These are phyloP conservation scores for Bipolaris gigantea DNA, from an alignment of 2,329 filamentous ascomycete species.

Conservation along the genomic window DNA sequence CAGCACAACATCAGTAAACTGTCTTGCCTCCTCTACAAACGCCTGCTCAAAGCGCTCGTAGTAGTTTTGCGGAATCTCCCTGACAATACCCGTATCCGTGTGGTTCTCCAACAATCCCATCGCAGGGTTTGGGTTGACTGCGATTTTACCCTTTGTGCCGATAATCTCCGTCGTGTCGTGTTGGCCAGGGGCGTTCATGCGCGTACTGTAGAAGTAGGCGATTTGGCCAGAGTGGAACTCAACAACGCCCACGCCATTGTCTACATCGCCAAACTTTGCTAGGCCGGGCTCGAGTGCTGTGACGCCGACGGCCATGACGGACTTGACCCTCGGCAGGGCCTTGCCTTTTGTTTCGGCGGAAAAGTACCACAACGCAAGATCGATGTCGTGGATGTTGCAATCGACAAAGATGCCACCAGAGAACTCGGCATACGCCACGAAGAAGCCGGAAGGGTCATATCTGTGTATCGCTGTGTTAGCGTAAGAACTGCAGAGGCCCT, in stretches of 20 bases:
- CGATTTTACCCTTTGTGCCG: constrained; percentile 65
- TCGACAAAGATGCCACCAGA: constrained; percentile 72
- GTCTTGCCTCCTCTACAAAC: constrained; percentile 65
- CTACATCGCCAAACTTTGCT: constrained; percentile 60
- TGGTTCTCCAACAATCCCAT: constrained; percentile 60
- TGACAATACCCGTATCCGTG: constrained; percentile 56
- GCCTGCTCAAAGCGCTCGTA: constrained; percentile 65
- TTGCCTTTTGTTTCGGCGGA: constrained; percentile 21
- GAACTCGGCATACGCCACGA: constrained; percentile 67
- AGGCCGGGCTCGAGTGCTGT: constrained; percentile 63
- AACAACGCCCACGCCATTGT: constrained; percentile 65
- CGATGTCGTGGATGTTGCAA: constrained; percentile 71
- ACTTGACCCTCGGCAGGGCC: constrained; percentile 49
- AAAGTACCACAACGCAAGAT: constrained; percentile 66
- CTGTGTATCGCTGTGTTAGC: neutral
- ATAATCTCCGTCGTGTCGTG: constrained; percentile 69
- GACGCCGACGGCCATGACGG: constrained; percentile 59
- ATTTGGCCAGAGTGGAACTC: constrained; percentile 67
- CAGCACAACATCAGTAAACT: constrained; percentile 63
- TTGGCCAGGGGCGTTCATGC: constrained; percentile 70
- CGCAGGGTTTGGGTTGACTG: constrained; percentile 61
- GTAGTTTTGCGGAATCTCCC: constrained; percentile 64
- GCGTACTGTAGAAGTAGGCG: constrained; percentile 64
- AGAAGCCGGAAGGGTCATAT: constrained; percentile 66
- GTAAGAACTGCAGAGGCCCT: neutral